phyloP scores from a whole-genome alignment of 495 filamentous ascomycete genomes.

The Chaetomium tenue region DNA sequence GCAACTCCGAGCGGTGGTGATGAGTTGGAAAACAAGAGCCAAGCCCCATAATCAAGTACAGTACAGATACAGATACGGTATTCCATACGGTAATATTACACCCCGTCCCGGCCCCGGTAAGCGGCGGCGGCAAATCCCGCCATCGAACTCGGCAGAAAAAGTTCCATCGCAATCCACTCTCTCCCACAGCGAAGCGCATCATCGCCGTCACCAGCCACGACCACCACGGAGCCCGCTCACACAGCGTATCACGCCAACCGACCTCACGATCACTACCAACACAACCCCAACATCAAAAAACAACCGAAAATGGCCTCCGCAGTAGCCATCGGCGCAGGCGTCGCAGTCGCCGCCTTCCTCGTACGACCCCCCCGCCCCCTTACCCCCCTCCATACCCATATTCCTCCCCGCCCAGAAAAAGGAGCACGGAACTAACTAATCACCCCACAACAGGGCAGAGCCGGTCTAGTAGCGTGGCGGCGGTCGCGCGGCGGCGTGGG shows the following conservation, averaged over 20 bases:
- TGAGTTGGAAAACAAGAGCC: no score
- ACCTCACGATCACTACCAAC: not conserved
- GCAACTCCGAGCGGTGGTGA: no score
- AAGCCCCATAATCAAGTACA: not conserved
- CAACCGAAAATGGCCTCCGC: conserved; percentile 64
- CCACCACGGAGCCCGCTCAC: conserved; percentile 3
- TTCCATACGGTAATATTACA: conserved; percentile 11
- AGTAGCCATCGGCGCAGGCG: conserved; percentile 74
- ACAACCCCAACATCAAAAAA: not conserved
- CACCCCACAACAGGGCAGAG: conserved; percentile 66
- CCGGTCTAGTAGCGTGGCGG: conserved; percentile 83
- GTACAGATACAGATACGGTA: not conserved
- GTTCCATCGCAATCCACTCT: conserved; percentile 18
- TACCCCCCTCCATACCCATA: not conserved
- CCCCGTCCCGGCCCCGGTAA: not conserved
- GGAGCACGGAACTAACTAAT: not conserved
- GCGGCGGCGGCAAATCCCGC: conserved; percentile 20
- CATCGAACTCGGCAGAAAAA: conserved; percentile 20
- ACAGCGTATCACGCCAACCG: conserved; percentile 13
- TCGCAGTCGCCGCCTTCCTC: conserved; percentile 71
- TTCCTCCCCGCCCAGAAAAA: no score
- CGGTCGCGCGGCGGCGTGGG: conserved; percentile 74
- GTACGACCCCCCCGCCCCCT: conserved; percentile 45
- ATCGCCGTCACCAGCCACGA: conserved; percentile 9
- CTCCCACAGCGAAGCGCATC: conserved; percentile 6